These are phyloP conservation scores for Aspergillus hortae DNA, from an alignment of 2,329 filamentous ascomycete genomes.

Conservation along the genomic window DNA sequence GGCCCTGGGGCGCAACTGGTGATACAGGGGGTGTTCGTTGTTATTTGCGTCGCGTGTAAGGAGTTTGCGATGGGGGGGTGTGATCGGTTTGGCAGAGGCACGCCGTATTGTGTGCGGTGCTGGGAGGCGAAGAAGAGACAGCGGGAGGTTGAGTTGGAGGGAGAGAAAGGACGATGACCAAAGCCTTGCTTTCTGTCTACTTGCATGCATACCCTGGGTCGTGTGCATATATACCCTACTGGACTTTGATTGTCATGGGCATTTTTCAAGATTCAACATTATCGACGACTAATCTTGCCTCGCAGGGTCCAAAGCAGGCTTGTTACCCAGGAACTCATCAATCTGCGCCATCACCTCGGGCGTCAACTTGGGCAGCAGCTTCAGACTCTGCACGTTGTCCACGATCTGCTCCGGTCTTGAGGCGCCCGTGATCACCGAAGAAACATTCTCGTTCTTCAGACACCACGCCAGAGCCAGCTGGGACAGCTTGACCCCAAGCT, in stretches of 20 bases:
- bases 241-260: background rate
- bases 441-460: conserved; percentile 56
- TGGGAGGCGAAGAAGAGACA: background rate
- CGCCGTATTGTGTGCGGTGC: conserved; percentile 10
- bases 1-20: conserved; percentile 21
- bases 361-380: conserved; percentile 42
- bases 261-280: background rate
- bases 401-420: conserved; percentile 43
- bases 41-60: conserved; percentile 23
- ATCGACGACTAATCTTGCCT: conserved; percentile 10
- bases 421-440: conserved; percentile 41
- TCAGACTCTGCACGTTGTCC: conserved; percentile 45
- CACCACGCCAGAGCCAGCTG: conserved; percentile 59
- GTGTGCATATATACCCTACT: no score
- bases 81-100: conserved; percentile 9
- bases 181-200: no score
- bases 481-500: conserved; percentile 48
- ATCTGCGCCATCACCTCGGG: conserved; percentile 46
- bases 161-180: no score
- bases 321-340: conserved; percentile 35
- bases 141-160: background rate
- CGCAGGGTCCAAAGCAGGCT: conserved; percentile 20
- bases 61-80: conserved; percentile 12
- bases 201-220: background rate
- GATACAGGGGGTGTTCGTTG: conserved; percentile 16